Evolutionary conservation across 768 basidiomycete species (phyloP), one percentile per base, ranked within the genome.

Genomic region (Lentinus brumalis): DNA sequence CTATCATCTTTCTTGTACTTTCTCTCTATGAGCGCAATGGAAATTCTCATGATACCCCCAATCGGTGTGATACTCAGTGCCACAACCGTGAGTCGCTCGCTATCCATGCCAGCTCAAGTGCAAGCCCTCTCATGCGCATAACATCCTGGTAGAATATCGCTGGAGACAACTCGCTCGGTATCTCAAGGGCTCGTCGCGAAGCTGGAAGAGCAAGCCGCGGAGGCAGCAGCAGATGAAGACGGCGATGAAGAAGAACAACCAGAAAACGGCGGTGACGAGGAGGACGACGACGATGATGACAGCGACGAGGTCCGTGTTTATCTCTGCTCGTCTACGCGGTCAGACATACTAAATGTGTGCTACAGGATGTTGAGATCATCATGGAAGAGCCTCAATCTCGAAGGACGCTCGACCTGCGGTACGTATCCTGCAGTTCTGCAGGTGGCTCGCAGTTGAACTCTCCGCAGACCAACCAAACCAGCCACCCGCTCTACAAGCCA

Each of bases 331-430:
- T 9, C 47, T 31, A 12, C 35, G 51, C 42, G 35, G n/a, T 15
- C 29, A 35, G 40, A 26, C 53, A 7, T 44, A 56, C 39, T 16
- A 18, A 40, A 14, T 41, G 35, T 40, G 26, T 30, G 11, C 39
- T 47, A 12, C 66, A 93, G 89, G 88, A 96, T 71, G 81, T 96
- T 63, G 94, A 96, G 78, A 91, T 96, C 66, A 94, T 96, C 56
- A 88, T 93, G 85, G 92, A 96, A 68, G 53, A 55, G 15, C 53
- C 53, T 21, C 86, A 86, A 2, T 78, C 86, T 9, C 74, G 85
- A 16, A 87, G 86, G 57, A 89, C 87, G 5, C 75, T 91, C 18
- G 91, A 94, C 76, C 85, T 93, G 68, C 82, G 91, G 88, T 88
- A 70, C 55, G 77, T 64, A 40, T 21, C 7, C 18, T 52, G 61